Evolutionary conservation across 2,329 filamentous ascomycete species (phyloP).

Genomic region (Colletotrichum cuscutae): DNA sequence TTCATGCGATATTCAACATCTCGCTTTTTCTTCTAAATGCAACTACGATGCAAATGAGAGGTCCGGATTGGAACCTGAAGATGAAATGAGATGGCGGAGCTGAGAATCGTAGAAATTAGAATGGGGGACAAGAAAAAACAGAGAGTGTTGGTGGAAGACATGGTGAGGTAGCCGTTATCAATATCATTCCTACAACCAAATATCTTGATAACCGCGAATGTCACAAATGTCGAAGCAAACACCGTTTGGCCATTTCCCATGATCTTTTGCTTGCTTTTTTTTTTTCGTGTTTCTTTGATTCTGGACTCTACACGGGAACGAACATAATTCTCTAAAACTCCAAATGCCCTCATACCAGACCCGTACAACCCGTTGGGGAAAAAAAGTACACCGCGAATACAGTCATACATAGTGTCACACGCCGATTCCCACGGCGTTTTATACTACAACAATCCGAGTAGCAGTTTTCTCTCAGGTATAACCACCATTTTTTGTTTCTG

Average conservation of each 20-base stretch:
- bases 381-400: conserved; percentile 1
- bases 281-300: background rate
- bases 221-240: background rate
- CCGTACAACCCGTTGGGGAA: background rate
- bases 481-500: background rate
- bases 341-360: background rate
- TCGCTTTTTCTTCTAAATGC: conserved; percentile 10
- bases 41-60: background rate
- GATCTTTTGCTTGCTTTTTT: too few relatives aligned
- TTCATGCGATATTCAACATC: conserved; percentile 36
- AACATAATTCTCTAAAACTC: conserved; percentile 13
- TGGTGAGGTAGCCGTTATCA: background rate
- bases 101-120: background rate
- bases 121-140: background rate
- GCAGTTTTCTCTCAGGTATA: background rate
- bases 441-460: background rate
- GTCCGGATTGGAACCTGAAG: background rate
- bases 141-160: background rate
- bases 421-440: background rate
- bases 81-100: background rate
- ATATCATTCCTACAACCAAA: background rate
- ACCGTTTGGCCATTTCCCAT: too few relatives aligned
- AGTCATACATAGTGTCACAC: background rate
- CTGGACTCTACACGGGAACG: background rate
- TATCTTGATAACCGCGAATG: background rate